A percentile compares a stretch with the other conserved stretches of the same genome.
Conservation (phyloP, 1,139 yeast species). For the Entelexis sorbosivorans region DNA sequence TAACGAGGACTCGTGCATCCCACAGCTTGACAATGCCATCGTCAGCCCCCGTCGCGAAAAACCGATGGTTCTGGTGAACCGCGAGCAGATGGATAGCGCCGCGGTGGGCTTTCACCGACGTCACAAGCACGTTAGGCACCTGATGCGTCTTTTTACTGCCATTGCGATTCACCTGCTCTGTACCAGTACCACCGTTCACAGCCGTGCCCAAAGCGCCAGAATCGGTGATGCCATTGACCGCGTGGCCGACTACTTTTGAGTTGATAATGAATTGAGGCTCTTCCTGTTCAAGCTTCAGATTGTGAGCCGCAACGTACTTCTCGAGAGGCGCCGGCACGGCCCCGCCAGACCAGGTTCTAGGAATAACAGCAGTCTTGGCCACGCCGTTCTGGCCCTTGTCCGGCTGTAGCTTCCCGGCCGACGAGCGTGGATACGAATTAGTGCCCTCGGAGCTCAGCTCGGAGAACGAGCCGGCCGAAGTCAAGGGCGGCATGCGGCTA, state of each 20-base stretch:
- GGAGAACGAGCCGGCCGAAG: not conserved
- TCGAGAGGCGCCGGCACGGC: slow-evolving; percentile 17
- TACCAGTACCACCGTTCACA: not conserved
- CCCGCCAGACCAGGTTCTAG: slow-evolving; percentile 12
- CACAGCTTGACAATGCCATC: slow-evolving; percentile 64
- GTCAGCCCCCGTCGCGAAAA: slow-evolving; percentile 68
- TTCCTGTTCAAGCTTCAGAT: not conserved
- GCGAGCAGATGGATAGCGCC: slow-evolving; percentile 45
- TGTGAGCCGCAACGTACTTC: slow-evolving; percentile 7
- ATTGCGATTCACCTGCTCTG: not conserved
- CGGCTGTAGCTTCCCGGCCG: not conserved
- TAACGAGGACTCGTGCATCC: slow-evolving; percentile 60
- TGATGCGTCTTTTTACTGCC: not conserved
- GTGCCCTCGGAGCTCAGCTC: slow-evolving; percentile 5
- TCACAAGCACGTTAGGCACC: slow-evolving; percentile 41
- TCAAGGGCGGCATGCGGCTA: slow-evolving; percentile 32
- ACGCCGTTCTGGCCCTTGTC: not conserved
- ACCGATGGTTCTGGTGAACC: slow-evolving; percentile 48
- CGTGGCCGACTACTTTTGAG: not conserved
- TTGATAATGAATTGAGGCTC: not conserved
- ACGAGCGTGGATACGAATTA: not conserved
- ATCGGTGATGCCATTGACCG: not conserved
- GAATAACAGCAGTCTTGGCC: not conserved
- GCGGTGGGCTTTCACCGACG: slow-evolving; percentile 49
- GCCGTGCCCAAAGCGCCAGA: slow-evolving; percentile 1